Evolutionary conservation across 2,329 filamentous ascomycete species (phyloP), one percentile per base, ranked within the genome.

Genomic region (Elsinoe perseae): DNA sequence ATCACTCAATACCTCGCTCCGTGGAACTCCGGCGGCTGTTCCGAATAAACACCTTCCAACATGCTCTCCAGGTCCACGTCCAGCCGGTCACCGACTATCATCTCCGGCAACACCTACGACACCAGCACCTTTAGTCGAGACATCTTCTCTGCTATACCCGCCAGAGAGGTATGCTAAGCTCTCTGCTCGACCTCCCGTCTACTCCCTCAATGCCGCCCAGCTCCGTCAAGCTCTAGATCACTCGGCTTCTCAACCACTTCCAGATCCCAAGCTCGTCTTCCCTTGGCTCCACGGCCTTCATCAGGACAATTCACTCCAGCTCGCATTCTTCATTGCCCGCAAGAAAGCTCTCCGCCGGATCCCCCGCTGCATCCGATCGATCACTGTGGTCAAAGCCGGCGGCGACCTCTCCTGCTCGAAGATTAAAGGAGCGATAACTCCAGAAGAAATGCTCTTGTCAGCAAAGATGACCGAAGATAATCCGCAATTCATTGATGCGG

Each of bases 281-380:
- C 93, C 93, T 1, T 98, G 93, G 93, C 77, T 96, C 21, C 93
- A 98, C 72, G 93, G 93, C 21, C 75, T 97, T 38, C 91, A 97
- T 66, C 85, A 88, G 0, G 82, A 86, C 59, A 98, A 98, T 66
- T 84, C 89, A 59, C 80, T 95, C 55, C 93, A 98, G 66, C 80
- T 93, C 59, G 82, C 87, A 5, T 97, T 96, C 75, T 97, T 98
- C 69, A 83, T 85, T 53, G 84, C 87, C 23, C 82, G 89, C 60
- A 85, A 85, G 65, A 86, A 84, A 59, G 77, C 81, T n/a, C 72
- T 86, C 52, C 79, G 87, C 46, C 84, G 80, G 62, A 83, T 84
- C 1, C 89, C 90, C 0, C 80, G 78, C 64, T 95, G 89, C 67
- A 78, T 95, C 64, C 83, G 93, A 54, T 85, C 85, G 18, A 77